Conservation (phyloP, 495 filamentous ascomycete genomes). For the Stereocaulon alpinum region DNA sequence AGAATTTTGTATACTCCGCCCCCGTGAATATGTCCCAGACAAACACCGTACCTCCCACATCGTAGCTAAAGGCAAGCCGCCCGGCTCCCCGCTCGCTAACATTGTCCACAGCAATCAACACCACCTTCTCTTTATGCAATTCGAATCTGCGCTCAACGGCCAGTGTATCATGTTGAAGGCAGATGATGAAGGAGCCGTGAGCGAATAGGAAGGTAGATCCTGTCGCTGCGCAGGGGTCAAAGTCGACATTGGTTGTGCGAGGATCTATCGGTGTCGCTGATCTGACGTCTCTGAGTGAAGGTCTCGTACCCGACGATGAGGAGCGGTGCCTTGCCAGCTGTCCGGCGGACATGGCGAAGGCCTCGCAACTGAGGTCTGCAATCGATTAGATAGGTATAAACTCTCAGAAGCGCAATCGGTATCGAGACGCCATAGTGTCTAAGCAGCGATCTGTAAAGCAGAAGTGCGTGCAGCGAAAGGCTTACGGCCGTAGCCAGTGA, state of each 20-base stretch:
- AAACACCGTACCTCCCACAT: conserved; percentile 82
- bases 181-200: conserved; percentile 66
- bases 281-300: conserved; percentile 31
- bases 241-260: conserved; percentile 42
- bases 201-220: conserved; percentile 80
- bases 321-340: conserved; percentile 49
- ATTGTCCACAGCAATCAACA: conserved; percentile 81
- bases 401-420: conserved; percentile 7
- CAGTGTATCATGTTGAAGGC: conserved; percentile 82
- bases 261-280: conserved; percentile 39
- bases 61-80: conserved; percentile 83
- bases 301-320: conserved; percentile 44
- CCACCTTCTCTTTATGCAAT: conserved; percentile 70
- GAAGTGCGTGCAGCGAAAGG: not conserved
- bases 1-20: conserved; percentile 79
- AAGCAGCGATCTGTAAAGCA: not conserved
- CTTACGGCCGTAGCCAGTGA: not conserved
- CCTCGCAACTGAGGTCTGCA: conserved; percentile 17
- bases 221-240: conserved; percentile 79
- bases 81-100: conserved; percentile 80
- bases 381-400: conserved; percentile 6
- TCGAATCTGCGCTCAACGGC: conserved; percentile 83
- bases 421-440: conserved; percentile 6
- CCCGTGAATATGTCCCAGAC: conserved; percentile 96
- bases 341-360: conserved; percentile 38